Conservation (phyloP, 2,329 filamentous ascomycete species). For the Colletotrichum sp. region DNA sequence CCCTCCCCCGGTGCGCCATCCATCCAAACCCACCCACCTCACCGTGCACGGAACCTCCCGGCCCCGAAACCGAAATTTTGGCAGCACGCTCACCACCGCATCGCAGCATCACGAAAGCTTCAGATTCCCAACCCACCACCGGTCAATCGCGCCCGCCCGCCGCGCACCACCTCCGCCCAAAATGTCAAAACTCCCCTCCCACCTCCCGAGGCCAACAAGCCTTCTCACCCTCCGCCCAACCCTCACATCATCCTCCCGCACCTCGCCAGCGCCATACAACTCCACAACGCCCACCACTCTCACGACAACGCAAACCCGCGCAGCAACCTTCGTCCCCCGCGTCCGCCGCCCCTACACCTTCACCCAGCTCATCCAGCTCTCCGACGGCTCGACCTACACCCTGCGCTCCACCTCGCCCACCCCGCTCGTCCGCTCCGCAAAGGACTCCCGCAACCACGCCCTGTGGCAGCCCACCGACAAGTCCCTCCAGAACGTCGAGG, state of each 20-base stretch:
- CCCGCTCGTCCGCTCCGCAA: slow-evolving; percentile 64
- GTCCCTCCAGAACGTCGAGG: slow-evolving; percentile 85
- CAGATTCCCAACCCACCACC: neutral
- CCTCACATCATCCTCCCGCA: slow-evolving; percentile 12
- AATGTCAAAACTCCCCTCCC: slow-evolving; percentile 19
- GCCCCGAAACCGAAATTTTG: slow-evolving; percentile 18
- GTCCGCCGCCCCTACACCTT: slow-evolving; percentile 95
- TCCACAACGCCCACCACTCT: neutral
- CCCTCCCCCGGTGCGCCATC: neutral
- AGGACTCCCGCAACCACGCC: slow-evolving; percentile 88
- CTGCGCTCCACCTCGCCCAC: slow-evolving; percentile 77
- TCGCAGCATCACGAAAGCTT: neutral
- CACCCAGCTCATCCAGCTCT: slow-evolving; percentile 93
- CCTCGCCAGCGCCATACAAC: slow-evolving; percentile 34
- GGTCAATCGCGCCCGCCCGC: neutral
- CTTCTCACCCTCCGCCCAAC: neutral
- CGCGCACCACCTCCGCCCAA: neutral
- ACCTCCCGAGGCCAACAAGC: slow-evolving; percentile 12
- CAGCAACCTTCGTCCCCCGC: slow-evolving; percentile 84
- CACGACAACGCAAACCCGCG: slow-evolving; percentile 63
- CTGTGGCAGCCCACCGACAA: slow-evolving; percentile 89
- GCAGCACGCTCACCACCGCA: neutral
- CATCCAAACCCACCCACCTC: neutral
- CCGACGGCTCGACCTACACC: slow-evolving; percentile 86
- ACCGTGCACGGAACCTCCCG: slow-evolving; percentile 16